phyloP scores from a whole-genome alignment of 305 asterid species.

The Solanum hybrid region DNA sequence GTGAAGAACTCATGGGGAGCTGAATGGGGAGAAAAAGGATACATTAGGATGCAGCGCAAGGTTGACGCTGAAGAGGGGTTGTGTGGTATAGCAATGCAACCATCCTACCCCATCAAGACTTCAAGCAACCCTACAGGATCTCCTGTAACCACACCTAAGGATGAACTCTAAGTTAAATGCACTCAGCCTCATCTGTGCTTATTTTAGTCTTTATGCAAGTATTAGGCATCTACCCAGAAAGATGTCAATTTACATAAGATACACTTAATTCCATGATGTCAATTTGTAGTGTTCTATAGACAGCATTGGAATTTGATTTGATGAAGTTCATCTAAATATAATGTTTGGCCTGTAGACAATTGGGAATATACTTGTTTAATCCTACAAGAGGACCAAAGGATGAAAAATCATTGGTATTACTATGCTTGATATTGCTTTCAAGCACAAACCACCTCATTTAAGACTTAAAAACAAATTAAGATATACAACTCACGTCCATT shows the following conservation, averaged over 20 bases:
- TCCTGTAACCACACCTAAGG: constrained; percentile 14
- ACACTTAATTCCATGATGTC: background rate
- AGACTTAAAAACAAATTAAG: background rate
- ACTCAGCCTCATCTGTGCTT: background rate
- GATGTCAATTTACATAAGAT: background rate
- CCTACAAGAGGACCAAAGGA: background rate
- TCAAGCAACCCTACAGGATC: constrained; percentile 27
- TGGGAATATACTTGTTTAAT: background rate
- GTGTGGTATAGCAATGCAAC: constrained; percentile 78
- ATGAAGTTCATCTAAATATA: background rate
- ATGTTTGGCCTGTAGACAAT: background rate
- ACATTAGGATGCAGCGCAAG: constrained; percentile 65
- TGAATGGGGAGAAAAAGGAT: constrained; percentile 86
- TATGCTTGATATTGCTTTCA: background rate
- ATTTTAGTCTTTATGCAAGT: background rate
- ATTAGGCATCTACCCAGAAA: background rate
- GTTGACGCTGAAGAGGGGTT: constrained; percentile 41
- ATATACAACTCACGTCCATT: background rate
- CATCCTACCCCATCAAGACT: constrained; percentile 71
- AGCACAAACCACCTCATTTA: background rate
- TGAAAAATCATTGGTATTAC: background rate
- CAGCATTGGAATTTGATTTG: background rate
- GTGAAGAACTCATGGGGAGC: constrained; percentile 82
- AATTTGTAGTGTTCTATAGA: background rate
- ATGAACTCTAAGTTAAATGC: constrained; percentile 44